phyloP scores from a whole-genome alignment of 208 protist species.

The Leishmania braziliensis region DNA sequence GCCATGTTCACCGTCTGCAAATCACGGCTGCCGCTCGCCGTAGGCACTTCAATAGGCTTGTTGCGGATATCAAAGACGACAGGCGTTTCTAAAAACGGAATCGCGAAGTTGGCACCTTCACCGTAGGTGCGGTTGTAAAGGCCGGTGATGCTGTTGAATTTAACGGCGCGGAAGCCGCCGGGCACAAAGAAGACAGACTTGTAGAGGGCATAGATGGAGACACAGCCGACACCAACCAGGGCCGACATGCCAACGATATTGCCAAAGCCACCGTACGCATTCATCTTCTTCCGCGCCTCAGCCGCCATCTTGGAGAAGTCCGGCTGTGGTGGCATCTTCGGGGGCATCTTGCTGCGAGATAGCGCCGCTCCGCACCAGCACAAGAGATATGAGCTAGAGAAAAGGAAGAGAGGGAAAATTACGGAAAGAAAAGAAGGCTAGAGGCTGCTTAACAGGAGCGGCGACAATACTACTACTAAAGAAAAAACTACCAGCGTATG shows the following conservation, averaged over 20 bases:
- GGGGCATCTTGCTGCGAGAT: constrained; percentile 29
- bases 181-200: constrained; percentile 96
- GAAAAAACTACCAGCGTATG: background rate
- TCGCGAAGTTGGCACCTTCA: constrained; percentile 95
- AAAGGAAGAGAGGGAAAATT: background rate
- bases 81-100: constrained; percentile 97
- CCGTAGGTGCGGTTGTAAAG: constrained; percentile 92
- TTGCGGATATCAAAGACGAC: constrained; percentile 97
- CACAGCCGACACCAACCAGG: constrained; percentile 49
- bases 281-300: constrained; percentile 63
- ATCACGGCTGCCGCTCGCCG: constrained; percentile 93
- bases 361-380: background rate
- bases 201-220: constrained; percentile 71
- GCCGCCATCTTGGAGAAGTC: constrained; percentile 79
- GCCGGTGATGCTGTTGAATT: constrained; percentile 97
- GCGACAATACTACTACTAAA: background rate
- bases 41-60: constrained; percentile 87
- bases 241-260: constrained; percentile 68
- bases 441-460: background rate
- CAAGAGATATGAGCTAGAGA: background rate
- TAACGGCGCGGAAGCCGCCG: constrained; percentile 96
- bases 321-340: constrained; percentile 70
- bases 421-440: background rate
- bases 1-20: constrained; percentile 99
- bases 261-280: constrained; percentile 64